A percentile compares a stretch with the other conserved stretches of the same genome.
Evolutionary conservation across 169 alveolate species (phyloP).

Genomic region (Amoebophrya sp.): DNA sequence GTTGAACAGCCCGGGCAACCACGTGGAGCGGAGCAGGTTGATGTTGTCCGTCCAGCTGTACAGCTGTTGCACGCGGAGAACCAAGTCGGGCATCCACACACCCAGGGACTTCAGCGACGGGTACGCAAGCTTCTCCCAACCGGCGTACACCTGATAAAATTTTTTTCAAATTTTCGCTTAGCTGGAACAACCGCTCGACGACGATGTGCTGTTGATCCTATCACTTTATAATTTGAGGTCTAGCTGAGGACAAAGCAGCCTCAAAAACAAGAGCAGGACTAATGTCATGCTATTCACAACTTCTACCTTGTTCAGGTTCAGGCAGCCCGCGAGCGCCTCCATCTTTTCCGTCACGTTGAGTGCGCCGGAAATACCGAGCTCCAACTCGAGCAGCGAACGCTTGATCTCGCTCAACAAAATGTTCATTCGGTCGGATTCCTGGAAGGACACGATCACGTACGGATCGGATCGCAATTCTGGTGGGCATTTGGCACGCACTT

Average conservation of each 20-base stretch:
- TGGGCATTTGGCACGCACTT: slow-evolving; percentile 63
- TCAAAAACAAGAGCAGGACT: too few relatives aligned
- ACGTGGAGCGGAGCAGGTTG: slow-evolving; percentile 55
- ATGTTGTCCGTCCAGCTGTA: slow-evolving; percentile 71
- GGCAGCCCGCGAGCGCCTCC: slow-evolving; percentile 73
- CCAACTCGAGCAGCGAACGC: slow-evolving; percentile 72
- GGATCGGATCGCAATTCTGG: slow-evolving; percentile 55
- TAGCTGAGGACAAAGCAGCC: too few relatives aligned
- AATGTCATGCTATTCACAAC: too few relatives aligned
- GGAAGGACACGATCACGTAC: slow-evolving; percentile 77
- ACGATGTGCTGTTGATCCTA: too few relatives aligned
- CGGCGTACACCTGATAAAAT: slow-evolving; percentile 74
- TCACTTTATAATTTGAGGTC: too few relatives aligned
- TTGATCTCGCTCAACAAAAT: slow-evolving; percentile 71
- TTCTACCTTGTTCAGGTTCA: slow-evolving; percentile 65
- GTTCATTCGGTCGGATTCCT: slow-evolving; percentile 91
- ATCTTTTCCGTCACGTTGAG: slow-evolving; percentile 84
- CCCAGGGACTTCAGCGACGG: slow-evolving; percentile 78
- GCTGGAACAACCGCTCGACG: too few relatives aligned
- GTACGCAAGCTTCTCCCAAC: slow-evolving; percentile 80
- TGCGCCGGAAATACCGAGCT: slow-evolving; percentile 58
- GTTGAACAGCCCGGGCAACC: slow-evolving; percentile 80
- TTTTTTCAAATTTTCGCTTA: too few relatives aligned
- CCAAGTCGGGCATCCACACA: slow-evolving; percentile 72
- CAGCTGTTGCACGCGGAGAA: slow-evolving; percentile 72